These are phyloP conservation scores for Yarrowia sp. DNA, from an alignment of 805 yeast genomes.

Conservation along the genomic window DNA sequence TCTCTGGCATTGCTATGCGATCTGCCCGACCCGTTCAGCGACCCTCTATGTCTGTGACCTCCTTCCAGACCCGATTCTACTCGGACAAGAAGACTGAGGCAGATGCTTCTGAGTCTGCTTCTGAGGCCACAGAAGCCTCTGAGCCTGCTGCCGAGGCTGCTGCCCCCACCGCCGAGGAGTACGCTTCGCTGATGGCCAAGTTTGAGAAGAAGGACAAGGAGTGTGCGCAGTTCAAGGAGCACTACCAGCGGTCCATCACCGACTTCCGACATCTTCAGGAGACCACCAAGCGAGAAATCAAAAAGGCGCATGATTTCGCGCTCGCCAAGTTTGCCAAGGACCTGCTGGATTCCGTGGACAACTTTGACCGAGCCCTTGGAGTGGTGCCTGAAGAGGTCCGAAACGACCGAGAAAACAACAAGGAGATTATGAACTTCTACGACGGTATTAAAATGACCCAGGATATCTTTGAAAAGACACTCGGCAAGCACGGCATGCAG, in stretches of 20 bases:
- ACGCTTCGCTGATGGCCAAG: slow-evolving; percentile 47
- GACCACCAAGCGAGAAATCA: slow-evolving; percentile 80
- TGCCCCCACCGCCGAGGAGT: slow-evolving; percentile 31
- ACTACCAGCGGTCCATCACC: slow-evolving; percentile 77
- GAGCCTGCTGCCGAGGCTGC: background rate
- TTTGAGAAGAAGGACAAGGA: slow-evolving; percentile 57
- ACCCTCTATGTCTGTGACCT: slow-evolving; percentile 31
- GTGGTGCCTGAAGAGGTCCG: slow-evolving; percentile 46
- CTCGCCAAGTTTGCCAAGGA: slow-evolving; percentile 90
- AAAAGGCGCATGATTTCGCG: slow-evolving; percentile 86
- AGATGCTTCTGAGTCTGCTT: slow-evolving; percentile 26
- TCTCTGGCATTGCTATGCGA: background rate
- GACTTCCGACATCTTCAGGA: slow-evolving; percentile 92
- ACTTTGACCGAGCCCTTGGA: slow-evolving; percentile 83
- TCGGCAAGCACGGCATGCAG: slow-evolving; percentile 71
- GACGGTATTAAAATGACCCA: slow-evolving; percentile 92
- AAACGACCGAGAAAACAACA: slow-evolving; percentile 46
- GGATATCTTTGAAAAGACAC: slow-evolving; percentile 79
- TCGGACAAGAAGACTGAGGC: slow-evolving; percentile 26
- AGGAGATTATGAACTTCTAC: slow-evolving; percentile 68
- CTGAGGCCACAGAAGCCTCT: slow-evolving; percentile 22
- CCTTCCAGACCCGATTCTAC: slow-evolving; percentile 16
- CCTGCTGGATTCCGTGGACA: slow-evolving; percentile 82
- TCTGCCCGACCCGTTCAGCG: slow-evolving; percentile 30
- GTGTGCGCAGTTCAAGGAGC: slow-evolving; percentile 76